A percentile compares a stretch with the other conserved stretches of the same genome.
These are phyloP conservation scores for Diospyros lotus DNA, from an alignment of 148 eudicot species.

Conservation along the genomic window DNA sequence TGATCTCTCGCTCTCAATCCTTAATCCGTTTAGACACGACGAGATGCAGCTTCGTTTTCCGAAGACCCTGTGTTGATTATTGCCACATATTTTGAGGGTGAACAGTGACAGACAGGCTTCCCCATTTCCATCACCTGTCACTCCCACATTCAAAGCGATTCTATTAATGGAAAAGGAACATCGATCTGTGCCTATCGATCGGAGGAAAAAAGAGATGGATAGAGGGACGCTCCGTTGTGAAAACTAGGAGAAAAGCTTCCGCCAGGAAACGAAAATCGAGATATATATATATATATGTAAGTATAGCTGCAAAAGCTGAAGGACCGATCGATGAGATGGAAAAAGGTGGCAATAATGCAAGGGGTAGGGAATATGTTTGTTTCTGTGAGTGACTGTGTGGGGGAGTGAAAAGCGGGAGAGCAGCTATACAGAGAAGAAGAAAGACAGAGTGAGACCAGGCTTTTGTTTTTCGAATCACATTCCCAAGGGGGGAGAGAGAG, in stretches of 20 bases:
- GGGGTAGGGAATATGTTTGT: not conserved
- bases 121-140: not conserved
- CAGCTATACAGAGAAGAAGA: too few species aligned
- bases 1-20: conserved; percentile 8
- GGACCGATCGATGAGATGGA: not conserved
- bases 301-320: not conserved
- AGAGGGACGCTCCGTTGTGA: not conserved
- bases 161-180: too few species aligned
- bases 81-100: not conserved
- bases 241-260: not conserved
- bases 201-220: not conserved
- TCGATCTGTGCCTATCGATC: too few species aligned
- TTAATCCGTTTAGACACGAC: not conserved
- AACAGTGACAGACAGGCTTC: not conserved
- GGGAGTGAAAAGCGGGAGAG: too few species aligned
- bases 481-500: too few species aligned
- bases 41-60: conserved; percentile 13
- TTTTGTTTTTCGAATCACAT: too few species aligned
- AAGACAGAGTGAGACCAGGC: too few species aligned
- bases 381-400: not conserved
- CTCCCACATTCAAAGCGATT: too few species aligned
- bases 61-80: not conserved
- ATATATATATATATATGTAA: not conserved
- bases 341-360: conserved; percentile 3
- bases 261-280: conserved; percentile 3